A percentile compares a stretch with the other conserved stretches of the same genome.
Evolutionary conservation across 805 yeast genomes (phyloP).

Genomic region (Diddensiella caesifluorescens): DNA sequence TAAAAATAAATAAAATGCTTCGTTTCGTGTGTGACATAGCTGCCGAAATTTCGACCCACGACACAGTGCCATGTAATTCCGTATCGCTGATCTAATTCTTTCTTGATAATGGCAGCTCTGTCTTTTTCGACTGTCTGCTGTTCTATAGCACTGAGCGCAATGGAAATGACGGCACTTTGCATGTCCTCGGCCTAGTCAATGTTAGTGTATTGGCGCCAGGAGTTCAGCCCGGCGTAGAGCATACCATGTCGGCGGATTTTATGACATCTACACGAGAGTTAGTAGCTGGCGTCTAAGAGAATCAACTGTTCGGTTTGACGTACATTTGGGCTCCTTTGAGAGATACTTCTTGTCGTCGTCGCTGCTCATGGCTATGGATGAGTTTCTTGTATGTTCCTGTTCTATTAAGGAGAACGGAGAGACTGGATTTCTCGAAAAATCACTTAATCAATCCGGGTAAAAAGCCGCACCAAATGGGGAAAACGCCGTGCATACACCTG

Average conservation of each 20-base stretch:
- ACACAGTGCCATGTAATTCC: constrained; percentile 62
- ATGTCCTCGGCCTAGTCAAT: constrained; percentile 20
- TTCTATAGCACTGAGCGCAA: constrained; percentile 41
- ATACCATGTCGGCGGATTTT: constrained; percentile 33
- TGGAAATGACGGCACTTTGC: constrained; percentile 28
- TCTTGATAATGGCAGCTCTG: constrained; percentile 52
- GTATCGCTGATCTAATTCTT: constrained; percentile 49
- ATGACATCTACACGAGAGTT: constrained; percentile 14
- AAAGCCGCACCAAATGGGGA: no score
- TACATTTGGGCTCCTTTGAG: no score
- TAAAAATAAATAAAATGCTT: constrained; percentile 54
- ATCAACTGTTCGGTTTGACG: no score
- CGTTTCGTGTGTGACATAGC: constrained; percentile 52
- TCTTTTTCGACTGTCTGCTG: constrained; percentile 47
- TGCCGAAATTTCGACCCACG: constrained; percentile 57
- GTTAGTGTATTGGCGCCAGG: not conserved
- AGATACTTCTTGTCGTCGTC: no score
- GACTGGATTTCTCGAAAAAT: no score
- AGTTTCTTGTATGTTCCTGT: no score
- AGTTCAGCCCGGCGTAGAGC: constrained; percentile 5
- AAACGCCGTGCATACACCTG: no score
- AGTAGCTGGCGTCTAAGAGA: no score
- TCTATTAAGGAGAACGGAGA: no score
- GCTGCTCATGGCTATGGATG: no score
- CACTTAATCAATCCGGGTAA: no score